These are phyloP conservation scores for Rhizophagus sp. DNA, from an alignment of 192 early-diverging fungal genomes.

Conservation along the genomic window DNA sequence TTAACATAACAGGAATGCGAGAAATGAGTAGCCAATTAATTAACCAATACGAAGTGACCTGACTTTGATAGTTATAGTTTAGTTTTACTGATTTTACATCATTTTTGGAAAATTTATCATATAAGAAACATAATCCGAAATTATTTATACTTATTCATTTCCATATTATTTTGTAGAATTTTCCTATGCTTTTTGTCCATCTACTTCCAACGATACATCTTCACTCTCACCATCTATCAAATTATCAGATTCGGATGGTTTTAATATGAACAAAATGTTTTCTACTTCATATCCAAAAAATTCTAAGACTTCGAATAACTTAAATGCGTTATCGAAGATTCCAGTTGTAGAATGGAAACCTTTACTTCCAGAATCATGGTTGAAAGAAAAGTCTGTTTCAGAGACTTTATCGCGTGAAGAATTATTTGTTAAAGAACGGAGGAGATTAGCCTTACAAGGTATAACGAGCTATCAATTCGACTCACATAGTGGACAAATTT, in stretches of 20 bases:
- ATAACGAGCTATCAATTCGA: slow-evolving; percentile 42
- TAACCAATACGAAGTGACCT: too few species aligned
- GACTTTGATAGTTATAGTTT: too few species aligned
- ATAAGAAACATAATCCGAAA: too few species aligned
- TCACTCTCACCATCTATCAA: neutral
- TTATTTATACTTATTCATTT: neutral
- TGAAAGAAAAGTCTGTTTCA: slow-evolving; percentile 25
- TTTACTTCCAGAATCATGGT: slow-evolving; percentile 37
- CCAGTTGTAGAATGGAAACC: slow-evolving; percentile 32
- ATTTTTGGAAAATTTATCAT: too few species aligned
- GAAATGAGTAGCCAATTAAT: too few species aligned
- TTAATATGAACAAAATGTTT: neutral
- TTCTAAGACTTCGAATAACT: neutral
- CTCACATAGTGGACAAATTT: slow-evolving; percentile 24
- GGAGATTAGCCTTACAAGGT: slow-evolving; percentile 48
- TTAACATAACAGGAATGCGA: neutral
- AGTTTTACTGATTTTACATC: too few species aligned
- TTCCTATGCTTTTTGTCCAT: neutral
- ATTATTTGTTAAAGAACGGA: slow-evolving; percentile 45
- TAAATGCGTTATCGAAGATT: neutral
- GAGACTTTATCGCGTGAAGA: slow-evolving; percentile 36
- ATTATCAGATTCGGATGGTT: slow-evolving; percentile 1
- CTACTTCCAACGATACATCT: slow-evolving; percentile 6
- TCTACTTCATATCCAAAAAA: neutral
- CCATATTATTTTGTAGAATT: slow-evolving; percentile 3